Percentiles rank a stretch among this genome's conserved stretches.
Evolutionary conservation across 352 stramenopile genomes (phyloP).

Genomic region (Pythium scleroteichum): DNA sequence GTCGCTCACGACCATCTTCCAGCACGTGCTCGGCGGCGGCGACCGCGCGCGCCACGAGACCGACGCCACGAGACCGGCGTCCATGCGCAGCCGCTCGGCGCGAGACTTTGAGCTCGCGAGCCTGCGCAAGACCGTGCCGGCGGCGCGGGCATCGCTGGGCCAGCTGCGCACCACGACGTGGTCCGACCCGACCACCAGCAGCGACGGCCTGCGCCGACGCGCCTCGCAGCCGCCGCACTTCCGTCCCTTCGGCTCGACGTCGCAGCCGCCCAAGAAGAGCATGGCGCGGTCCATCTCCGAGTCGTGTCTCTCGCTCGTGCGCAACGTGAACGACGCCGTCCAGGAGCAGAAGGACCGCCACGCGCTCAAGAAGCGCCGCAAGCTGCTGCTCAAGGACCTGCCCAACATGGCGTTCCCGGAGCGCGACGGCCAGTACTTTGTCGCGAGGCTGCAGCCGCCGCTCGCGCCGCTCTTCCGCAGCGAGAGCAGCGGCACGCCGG

Average conservation of each 20-base stretch:
- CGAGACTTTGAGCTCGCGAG: background rate
- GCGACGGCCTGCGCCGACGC: conserved; percentile 3
- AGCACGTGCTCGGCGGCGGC: conserved; percentile 7
- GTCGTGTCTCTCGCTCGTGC: conserved; percentile 46
- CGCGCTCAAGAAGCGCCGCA: conserved; percentile 42
- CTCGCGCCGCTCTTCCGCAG: conserved; percentile 13
- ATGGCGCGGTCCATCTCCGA: conserved; percentile 32
- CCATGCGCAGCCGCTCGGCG: conserved; percentile 8
- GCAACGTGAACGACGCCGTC: conserved; percentile 37
- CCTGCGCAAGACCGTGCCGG: background rate
- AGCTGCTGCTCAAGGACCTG: conserved; percentile 62
- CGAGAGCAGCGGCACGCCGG: conserved; percentile 8
- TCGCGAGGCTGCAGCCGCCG: conserved; percentile 29
- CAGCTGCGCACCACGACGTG: conserved; percentile 11
- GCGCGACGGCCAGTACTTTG: conserved; percentile 53
- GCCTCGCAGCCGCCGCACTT: conserved; percentile 23
- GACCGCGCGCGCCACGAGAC: background rate
- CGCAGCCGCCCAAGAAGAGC: background rate
- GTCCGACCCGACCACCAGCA: conserved; percentile 14
- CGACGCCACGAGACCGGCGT: background rate
- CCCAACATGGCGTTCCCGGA: conserved; percentile 77
- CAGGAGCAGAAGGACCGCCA: conserved; percentile 13
- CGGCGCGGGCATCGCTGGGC: conserved; percentile 12
- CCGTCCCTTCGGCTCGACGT: background rate
- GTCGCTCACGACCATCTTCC: conserved; percentile 23